Evolutionary conservation across 805 yeast genomes (phyloP).

Genomic region (Grigorovia yakushimaensis): DNA sequence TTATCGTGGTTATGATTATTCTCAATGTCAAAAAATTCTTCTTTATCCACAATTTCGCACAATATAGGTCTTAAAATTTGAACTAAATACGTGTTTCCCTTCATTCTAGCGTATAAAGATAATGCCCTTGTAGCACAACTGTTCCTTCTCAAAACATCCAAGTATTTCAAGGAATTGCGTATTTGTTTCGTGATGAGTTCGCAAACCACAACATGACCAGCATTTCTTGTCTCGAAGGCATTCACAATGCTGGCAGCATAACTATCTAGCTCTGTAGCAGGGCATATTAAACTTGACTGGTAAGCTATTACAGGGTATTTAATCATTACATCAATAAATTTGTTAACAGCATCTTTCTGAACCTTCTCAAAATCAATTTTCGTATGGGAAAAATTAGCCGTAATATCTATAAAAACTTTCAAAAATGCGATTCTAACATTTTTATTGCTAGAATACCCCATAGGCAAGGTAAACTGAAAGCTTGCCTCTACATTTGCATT

Average conservation of each 20-base stretch:
- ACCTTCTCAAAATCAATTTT: slow-evolving; percentile 18
- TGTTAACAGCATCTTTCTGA: slow-evolving; percentile 13
- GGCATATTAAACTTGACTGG: slow-evolving; percentile 49
- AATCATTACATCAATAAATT: slow-evolving; percentile 22
- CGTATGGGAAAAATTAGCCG: slow-evolving; percentile 24
- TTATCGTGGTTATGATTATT: slow-evolving; percentile 31
- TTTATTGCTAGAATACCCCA: slow-evolving; percentile 59
- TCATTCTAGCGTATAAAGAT: slow-evolving; percentile 54
- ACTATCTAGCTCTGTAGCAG: slow-evolving; percentile 56
- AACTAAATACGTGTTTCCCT: slow-evolving; percentile 49
- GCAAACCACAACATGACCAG: slow-evolving; percentile 36
- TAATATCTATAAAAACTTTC: slow-evolving; percentile 62
- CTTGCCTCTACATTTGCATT: slow-evolving; percentile 69
- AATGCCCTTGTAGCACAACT: slow-evolving; percentile 68
- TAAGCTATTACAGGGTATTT: slow-evolving; percentile 36
- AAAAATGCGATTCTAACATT: slow-evolving; percentile 61
- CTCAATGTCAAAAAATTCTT: slow-evolving; percentile 55
- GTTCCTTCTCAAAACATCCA: slow-evolving; percentile 68
- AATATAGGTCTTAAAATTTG: slow-evolving; percentile 46
- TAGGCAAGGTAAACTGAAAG: slow-evolving; percentile 58
- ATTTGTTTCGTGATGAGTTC: slow-evolving; percentile 53
- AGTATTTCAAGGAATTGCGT: slow-evolving; percentile 42
- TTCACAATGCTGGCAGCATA: slow-evolving; percentile 54
- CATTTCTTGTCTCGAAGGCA: slow-evolving; percentile 35
- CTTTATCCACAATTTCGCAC: slow-evolving; percentile 38